These are phyloP conservation scores for Clitocybe nebularis DNA, from an alignment of 1,284 basidiomycete species.

Conservation along the genomic window DNA sequence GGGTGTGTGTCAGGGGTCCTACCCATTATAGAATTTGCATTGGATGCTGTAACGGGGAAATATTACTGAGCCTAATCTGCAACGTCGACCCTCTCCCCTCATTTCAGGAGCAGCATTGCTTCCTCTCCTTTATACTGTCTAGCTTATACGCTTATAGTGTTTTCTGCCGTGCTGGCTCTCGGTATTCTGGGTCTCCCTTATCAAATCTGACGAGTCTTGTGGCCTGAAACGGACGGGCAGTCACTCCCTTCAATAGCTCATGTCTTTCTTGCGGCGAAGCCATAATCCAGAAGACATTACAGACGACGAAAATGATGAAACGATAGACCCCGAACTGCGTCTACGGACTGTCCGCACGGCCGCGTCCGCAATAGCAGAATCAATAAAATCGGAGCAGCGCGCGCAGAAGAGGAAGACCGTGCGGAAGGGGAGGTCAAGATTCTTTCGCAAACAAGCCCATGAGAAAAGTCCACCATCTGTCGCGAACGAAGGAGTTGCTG, in stretches of 20 bases:
- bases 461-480: slow-evolving; percentile 44
- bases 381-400: slow-evolving; percentile 72
- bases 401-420: slow-evolving; percentile 61
- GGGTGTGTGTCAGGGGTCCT: slow-evolving; percentile 2
- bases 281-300: slow-evolving; percentile 34
- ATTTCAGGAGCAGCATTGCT: slow-evolving; percentile 3
- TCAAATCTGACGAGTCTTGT: slow-evolving; percentile 9
- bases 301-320: slow-evolving; percentile 57
- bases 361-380: slow-evolving; percentile 84
- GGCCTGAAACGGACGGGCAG: slow-evolving; percentile 10
- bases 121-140: slow-evolving; percentile 4
- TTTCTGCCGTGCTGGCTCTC: slow-evolving; percentile 21
- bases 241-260: slow-evolving; percentile 12
- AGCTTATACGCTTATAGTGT: slow-evolving; percentile 5
- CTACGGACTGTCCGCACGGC: slow-evolving; percentile 87
- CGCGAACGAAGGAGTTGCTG: slow-evolving; percentile 16
- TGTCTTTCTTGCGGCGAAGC: slow-evolving; percentile 25
- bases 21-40: not conserved
- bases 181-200: slow-evolving; percentile 12
- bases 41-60: slow-evolving; percentile 1
- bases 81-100: not conserved
- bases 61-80: no score
- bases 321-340: slow-evolving; percentile 81
- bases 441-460: slow-evolving; percentile 49
- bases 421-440: slow-evolving; percentile 46